Percentiles rank a stretch among this genome's conserved stretches.
These are phyloP conservation scores for Pseudocohnilembus persalinus DNA, from an alignment of 169 alveolate genomes.

Conservation along the genomic window DNA sequence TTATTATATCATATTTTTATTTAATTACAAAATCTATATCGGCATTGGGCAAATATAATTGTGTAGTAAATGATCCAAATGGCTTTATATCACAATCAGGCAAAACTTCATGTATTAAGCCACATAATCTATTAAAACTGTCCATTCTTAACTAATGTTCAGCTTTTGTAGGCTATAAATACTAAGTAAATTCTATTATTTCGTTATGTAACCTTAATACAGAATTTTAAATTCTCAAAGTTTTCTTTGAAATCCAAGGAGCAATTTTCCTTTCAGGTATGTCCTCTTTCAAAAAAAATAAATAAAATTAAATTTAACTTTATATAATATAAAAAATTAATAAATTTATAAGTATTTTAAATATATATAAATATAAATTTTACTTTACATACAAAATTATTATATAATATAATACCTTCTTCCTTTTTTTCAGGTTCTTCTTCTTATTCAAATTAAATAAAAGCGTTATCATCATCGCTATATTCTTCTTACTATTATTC, in stretches of 20 bases:
- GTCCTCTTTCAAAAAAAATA: background rate
- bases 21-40: conserved; percentile 40
- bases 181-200: conserved; percentile 35
- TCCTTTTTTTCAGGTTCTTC: background rate
- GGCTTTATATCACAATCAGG: conserved; percentile 43
- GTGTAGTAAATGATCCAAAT: conserved; percentile 43
- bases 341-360: no score
- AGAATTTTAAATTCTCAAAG: conserved; percentile 31
- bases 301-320: no score
- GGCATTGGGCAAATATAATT: conserved; percentile 46
- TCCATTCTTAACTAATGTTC: conserved; percentile 34
- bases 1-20: background rate
- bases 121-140: conserved; percentile 2
- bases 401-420: background rate
- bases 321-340: no score
- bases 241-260: conserved; percentile 42
- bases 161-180: conserved; percentile 35
- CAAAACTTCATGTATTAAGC: background rate
- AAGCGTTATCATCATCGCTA: background rate
- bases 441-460: background rate
- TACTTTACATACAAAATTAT: no score
- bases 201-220: conserved; percentile 43
- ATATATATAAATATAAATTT: no score
- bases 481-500: background rate
- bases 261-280: conserved; percentile 21